Conservation (phyloP, 2,329 filamentous ascomycete species). For the Geosmithia morbida region DNA sequence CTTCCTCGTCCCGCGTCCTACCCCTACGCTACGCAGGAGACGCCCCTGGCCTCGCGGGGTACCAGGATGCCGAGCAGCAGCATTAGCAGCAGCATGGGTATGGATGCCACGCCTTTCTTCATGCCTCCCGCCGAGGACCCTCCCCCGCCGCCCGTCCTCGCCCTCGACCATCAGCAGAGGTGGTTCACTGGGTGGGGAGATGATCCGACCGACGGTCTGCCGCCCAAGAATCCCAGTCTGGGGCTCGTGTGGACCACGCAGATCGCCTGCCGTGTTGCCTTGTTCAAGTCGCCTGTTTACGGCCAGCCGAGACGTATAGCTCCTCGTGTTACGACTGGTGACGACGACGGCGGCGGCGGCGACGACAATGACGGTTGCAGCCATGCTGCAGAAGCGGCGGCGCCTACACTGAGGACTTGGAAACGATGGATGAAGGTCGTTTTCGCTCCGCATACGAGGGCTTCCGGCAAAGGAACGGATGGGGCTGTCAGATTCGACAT, state of each 20-base stretch:
- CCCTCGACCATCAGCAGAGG: slow-evolving; percentile 77
- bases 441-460: slow-evolving; percentile 63
- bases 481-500: slow-evolving; percentile 62
- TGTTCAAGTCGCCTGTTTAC: slow-evolving; percentile 57
- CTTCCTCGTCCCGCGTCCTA: neutral
- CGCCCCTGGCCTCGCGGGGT: slow-evolving; percentile 33
- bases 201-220: slow-evolving; percentile 28
- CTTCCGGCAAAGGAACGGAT: slow-evolving; percentile 29
- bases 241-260: slow-evolving; percentile 88
- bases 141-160: slow-evolving; percentile 38
- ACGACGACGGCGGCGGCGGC: neutral
- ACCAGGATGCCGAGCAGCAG: neutral
- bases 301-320: slow-evolving; percentile 18
- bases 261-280: slow-evolving; percentile 65
- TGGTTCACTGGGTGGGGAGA: slow-evolving; percentile 97
- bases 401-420: slow-evolving; percentile 42
- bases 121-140: slow-evolving; percentile 10
- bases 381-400: slow-evolving; percentile 25
- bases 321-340: slow-evolving; percentile 12
- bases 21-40: slow-evolving; percentile 21
- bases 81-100: neutral
- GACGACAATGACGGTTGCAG: slow-evolving; percentile 17
- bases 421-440: slow-evolving; percentile 75
- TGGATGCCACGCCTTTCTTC: slow-evolving; percentile 8
- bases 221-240: slow-evolving; percentile 69